Evolutionary conservation across 305 asterid genomes (phyloP).

Genomic region (Fraxinus baroniana): DNA sequence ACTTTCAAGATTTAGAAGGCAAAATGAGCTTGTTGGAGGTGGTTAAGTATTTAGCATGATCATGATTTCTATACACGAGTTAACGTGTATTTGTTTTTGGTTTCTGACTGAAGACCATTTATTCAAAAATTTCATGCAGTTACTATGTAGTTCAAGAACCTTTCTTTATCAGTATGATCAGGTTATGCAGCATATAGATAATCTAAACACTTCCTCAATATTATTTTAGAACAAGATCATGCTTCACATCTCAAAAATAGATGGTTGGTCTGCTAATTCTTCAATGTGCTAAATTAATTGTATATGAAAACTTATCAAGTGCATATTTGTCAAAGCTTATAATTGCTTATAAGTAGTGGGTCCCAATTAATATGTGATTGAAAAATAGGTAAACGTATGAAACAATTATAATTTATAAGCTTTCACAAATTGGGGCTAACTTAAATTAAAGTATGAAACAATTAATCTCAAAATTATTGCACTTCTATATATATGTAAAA

Average conservation of each 20-base stretch:
- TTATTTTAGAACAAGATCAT: background rate
- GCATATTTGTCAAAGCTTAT: background rate
- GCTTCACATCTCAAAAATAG: background rate
- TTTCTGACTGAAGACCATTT: background rate
- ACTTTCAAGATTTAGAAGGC: constrained; percentile 16
- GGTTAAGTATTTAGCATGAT: background rate
- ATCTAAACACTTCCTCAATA: background rate
- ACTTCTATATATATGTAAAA: background rate
- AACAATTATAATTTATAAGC: background rate
- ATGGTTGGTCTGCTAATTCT: background rate
- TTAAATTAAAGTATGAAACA: background rate
- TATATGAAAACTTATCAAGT: background rate
- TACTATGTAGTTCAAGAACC: background rate
- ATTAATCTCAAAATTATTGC: background rate
- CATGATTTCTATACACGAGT: background rate
- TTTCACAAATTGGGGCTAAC: background rate
- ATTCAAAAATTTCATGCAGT: background rate
- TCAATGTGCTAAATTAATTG: background rate
- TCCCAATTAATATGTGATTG: background rate
- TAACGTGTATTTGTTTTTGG: background rate
- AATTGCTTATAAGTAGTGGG: background rate
- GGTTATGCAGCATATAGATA: constrained; percentile 3
- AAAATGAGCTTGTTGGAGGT: background rate
- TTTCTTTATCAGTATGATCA: background rate
- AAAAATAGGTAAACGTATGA: background rate